phyloP scores from a whole-genome alignment of 1,139 yeast species.

The Geotrichum histeridarum region DNA sequence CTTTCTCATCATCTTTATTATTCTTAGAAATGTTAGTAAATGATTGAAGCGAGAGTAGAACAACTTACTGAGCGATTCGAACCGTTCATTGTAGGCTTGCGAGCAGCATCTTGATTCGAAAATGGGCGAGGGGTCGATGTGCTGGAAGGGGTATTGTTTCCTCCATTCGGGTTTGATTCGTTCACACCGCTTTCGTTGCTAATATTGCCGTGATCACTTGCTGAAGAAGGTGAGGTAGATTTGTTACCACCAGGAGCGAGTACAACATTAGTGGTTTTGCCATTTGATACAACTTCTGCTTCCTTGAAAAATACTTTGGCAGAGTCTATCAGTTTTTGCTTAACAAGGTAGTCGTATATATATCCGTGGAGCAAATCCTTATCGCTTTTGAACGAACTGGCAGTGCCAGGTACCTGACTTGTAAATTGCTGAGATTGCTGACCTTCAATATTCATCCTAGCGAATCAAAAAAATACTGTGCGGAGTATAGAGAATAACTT shows the following conservation, averaged over 20 bases:
- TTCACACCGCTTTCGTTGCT: background rate
- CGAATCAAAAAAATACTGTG: background rate
- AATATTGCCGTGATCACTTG: conserved; percentile 10
- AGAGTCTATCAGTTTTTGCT: conserved; percentile 64
- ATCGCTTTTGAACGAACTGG: conserved; percentile 20
- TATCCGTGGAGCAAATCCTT: conserved; percentile 75
- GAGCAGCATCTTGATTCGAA: conserved; percentile 1
- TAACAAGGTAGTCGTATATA: conserved; percentile 78
- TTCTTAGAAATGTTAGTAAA: background rate
- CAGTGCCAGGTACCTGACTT: background rate
- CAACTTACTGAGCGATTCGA: background rate
- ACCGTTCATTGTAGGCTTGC: background rate
- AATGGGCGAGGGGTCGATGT: conserved; percentile 10
- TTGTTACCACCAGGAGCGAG: background rate
- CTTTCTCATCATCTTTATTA: conserved; percentile 1
- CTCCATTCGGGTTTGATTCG: conserved; percentile 1
- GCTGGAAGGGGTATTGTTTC: background rate
- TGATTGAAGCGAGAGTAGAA: background rate
- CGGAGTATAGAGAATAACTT: no score
- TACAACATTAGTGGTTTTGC: conserved; percentile 1
- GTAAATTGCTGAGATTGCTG: background rate
- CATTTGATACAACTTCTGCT: conserved; percentile 45
- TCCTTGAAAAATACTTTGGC: conserved; percentile 71
- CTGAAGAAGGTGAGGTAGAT: background rate
- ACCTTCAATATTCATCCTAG: background rate